phyloP scores from a whole-genome alignment of 2,329 filamentous ascomycete species.

The Chaetomiaceae sp. region DNA sequence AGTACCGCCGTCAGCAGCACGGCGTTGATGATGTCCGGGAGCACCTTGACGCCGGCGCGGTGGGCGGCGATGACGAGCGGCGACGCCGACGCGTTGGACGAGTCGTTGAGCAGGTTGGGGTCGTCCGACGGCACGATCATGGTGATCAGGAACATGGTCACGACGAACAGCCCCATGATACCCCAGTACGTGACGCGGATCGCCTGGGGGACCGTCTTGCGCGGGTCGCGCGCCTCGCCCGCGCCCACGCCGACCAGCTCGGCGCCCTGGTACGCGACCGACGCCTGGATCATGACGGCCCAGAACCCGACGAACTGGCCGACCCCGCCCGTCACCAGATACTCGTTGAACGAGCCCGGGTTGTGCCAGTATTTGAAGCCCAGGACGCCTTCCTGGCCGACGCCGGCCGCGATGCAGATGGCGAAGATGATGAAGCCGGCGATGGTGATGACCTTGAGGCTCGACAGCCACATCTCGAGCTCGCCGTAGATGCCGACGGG shows the following conservation, averaged over 20 bases:
- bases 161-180: constrained; percentile 64
- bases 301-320: constrained; percentile 66
- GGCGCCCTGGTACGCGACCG: constrained; percentile 67
- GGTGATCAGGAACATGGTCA: constrained; percentile 65
- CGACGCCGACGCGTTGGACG: constrained; percentile 57
- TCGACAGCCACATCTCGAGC: constrained; percentile 73
- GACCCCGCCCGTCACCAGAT: constrained; percentile 46
- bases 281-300: constrained; percentile 62
- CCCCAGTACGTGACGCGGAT: constrained; percentile 73
- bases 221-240: constrained; percentile 68
- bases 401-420: constrained; percentile 70
- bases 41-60: constrained; percentile 57
- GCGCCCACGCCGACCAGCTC: constrained; percentile 76
- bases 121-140: constrained; percentile 64
- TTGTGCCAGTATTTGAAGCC: constrained; percentile 68
- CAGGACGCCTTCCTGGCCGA: constrained; percentile 62
- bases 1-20: constrained; percentile 73
- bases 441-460: constrained; percentile 71
- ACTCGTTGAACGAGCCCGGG: constrained; percentile 63
- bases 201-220: constrained; percentile 65
- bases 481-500: constrained; percentile 71
- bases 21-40: constrained; percentile 70
- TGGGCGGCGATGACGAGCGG: constrained; percentile 59
- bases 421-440: constrained; percentile 72
- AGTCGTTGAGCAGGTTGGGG: constrained; percentile 44